A percentile compares a stretch with the other conserved stretches of the same genome.
Conservation (phyloP, 2,329 filamentous ascomycete species). For the Xylaria sp. region DNA sequence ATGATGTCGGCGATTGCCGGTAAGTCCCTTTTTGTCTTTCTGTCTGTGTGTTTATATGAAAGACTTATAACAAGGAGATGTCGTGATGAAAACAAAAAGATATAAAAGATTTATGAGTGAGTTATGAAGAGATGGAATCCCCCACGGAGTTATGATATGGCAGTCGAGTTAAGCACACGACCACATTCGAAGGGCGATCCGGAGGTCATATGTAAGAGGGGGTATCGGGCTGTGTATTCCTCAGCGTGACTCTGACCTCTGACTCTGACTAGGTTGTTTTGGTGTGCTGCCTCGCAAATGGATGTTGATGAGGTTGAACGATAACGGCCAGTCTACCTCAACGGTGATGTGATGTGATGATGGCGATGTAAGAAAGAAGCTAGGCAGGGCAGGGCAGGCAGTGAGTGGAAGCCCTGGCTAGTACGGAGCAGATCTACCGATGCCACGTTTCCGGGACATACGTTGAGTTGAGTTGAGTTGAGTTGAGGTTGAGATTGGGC, state of each 20-base stretch:
- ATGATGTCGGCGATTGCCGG: constrained; percentile 12
- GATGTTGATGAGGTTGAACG: background rate
- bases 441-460: background rate
- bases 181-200: background rate
- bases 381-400: background rate
- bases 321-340: background rate
- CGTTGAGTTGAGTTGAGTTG: background rate
- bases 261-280: too few species aligned
- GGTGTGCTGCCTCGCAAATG: background rate
- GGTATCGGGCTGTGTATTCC: background rate
- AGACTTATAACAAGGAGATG: background rate
- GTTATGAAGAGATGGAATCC: background rate
- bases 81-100: background rate
- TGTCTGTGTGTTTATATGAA: background rate
- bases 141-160: too few species aligned
- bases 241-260: background rate
- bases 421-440: background rate
- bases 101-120: background rate
- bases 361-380: too few species aligned
- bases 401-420: background rate
- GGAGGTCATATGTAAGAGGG: background rate
- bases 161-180: too few species aligned
- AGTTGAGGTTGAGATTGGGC: background rate
- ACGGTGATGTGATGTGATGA: too few species aligned
- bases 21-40: background rate